Evolutionary conservation across 2,329 filamentous ascomycete species (phyloP).

Genomic region (Alternaria panax): DNA sequence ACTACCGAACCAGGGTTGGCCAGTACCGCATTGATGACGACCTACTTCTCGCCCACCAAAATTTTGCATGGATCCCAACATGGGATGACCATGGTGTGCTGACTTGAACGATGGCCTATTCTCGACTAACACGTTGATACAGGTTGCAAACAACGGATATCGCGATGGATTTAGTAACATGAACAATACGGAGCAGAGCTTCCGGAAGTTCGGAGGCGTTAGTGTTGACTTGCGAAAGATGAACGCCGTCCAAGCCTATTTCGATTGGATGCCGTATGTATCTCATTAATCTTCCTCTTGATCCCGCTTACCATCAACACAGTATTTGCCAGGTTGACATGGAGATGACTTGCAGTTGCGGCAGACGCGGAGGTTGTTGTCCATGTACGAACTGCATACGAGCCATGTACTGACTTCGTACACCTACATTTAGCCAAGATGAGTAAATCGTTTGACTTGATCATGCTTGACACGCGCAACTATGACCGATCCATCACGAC

Average conservation of each 20-base stretch:
- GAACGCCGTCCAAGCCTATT: constrained; percentile 56
- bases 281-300: constrained; percentile 47
- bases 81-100: constrained; percentile 52
- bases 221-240: constrained; percentile 55
- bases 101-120: neutral
- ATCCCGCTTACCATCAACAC: constrained; percentile 49
- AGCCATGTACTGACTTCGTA: no score
- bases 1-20: constrained; percentile 53
- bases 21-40: constrained; percentile 53
- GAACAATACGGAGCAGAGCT: constrained; percentile 55
- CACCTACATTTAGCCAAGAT: no score
- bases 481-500: constrained; percentile 49
- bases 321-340: constrained; percentile 54
- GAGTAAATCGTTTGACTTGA: constrained; percentile 51
- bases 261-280: constrained; percentile 54
- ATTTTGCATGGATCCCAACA: constrained; percentile 54
- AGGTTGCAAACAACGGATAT: constrained; percentile 54
- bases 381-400: no score
- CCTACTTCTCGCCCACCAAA: constrained; percentile 49
- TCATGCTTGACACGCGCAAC: constrained; percentile 54
- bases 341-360: constrained; percentile 55
- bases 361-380: no score
- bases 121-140: constrained; percentile 28
- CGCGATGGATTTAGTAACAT: constrained; percentile 50
- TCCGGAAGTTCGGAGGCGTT: constrained; percentile 50